Conservation (phyloP, 306 rosid genomes). For the Carpinus viminea region DNA sequence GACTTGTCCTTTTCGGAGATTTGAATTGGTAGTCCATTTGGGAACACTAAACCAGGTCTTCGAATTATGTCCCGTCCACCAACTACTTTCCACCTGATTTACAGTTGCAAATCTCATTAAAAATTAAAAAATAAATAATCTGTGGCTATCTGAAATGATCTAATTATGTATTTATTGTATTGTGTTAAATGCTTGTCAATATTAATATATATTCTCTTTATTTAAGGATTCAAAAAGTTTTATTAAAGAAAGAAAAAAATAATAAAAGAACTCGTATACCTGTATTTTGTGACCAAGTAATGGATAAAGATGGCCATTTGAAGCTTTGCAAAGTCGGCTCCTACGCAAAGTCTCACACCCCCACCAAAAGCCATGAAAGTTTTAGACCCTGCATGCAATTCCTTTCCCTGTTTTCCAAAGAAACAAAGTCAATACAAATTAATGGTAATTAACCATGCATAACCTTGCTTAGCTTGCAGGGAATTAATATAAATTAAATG, state of each 20-base stretch:
- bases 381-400: slow-evolving; percentile 13
- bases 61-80: slow-evolving; percentile 12
- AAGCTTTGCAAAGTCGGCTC: slow-evolving; percentile 22
- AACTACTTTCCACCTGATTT: slow-evolving; percentile 8
- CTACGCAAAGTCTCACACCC: slow-evolving; percentile 14
- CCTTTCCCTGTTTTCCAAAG: not conserved
- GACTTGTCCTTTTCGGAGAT: not conserved
- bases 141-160: too few species aligned
- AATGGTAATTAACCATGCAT: too few species aligned
- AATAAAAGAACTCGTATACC: not conserved
- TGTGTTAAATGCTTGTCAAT: too few species aligned
- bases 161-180: too few species aligned
- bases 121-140: too few species aligned
- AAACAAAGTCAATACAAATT: too few species aligned
- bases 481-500: not conserved
- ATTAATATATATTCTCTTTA: too few species aligned
- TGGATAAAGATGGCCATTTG: slow-evolving; percentile 12
- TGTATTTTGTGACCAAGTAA: not conserved
- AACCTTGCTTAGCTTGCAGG: too few species aligned
- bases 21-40: slow-evolving; percentile 9
- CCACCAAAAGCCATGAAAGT: slow-evolving; percentile 20
- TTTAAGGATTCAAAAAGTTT: too few species aligned
- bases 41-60: slow-evolving; percentile 14
- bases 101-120: too few species aligned
- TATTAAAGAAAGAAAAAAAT: too few species aligned